A percentile compares a stretch with the other conserved stretches of the same genome.
These are phyloP conservation scores for Laguncularia racemosa DNA, from an alignment of 345 rosid species.

Conservation along the genomic window DNA sequence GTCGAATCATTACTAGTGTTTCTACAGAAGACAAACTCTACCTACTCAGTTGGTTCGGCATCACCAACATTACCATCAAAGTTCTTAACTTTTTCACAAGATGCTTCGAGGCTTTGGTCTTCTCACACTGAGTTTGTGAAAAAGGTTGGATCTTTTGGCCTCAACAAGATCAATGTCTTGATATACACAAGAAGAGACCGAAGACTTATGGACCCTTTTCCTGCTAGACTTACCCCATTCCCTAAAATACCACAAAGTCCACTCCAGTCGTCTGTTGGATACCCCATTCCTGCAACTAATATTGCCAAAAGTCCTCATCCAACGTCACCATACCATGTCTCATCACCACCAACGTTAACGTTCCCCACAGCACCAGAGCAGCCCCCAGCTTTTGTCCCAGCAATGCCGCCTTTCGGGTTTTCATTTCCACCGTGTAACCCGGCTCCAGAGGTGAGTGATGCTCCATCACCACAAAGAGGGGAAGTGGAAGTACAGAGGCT, in stretches of 20 bases:
- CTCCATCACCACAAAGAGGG: constrained; percentile 20
- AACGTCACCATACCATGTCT: constrained; percentile 11
- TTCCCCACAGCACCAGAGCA: constrained; percentile 32
- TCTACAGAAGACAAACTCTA: constrained; percentile 42
- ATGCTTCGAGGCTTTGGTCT: constrained; percentile 10
- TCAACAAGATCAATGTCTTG: constrained; percentile 40
- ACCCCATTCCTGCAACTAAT: constrained; percentile 40
- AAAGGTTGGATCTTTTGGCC: constrained; percentile 33
- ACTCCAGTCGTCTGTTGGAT: constrained; percentile 42
- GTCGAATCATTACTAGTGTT: constrained; percentile 31
- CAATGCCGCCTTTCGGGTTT: constrained; percentile 17
- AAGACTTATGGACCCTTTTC: constrained; percentile 26
- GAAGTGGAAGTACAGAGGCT: constrained; percentile 29
- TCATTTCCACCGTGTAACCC: constrained; percentile 46
- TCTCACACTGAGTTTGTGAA: constrained; percentile 24
- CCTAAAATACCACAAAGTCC: constrained; percentile 30
- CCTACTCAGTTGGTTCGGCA: constrained; percentile 31
- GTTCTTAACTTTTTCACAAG: constrained; percentile 25
- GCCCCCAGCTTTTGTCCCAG: constrained; percentile 24
- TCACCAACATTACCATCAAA: constrained; percentile 14
- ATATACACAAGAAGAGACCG: constrained; percentile 13
- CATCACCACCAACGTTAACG: constrained; percentile 20
- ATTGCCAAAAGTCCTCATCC: constrained; percentile 34
- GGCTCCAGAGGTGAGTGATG: constrained; percentile 14
- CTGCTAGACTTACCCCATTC: constrained; percentile 45